Base-by-base conservation (phyloP, 1,284 basidiomycete species). In the Ganoderma lingzhi region DNA sequence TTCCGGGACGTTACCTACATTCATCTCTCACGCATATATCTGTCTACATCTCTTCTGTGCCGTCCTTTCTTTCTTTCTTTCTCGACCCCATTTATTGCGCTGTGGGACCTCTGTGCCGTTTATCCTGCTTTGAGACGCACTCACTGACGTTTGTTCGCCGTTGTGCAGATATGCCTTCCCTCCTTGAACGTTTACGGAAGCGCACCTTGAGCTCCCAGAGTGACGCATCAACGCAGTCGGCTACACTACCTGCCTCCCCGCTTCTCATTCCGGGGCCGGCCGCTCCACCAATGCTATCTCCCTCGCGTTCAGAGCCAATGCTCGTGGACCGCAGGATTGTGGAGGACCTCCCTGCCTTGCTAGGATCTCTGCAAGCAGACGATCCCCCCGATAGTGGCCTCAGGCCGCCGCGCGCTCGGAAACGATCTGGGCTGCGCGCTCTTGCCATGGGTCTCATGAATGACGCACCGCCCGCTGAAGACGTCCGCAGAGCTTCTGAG, bases 111-210 rank as follows among this genome's bases (percentile, higher is more conserved):
- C 45, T 9, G 3, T 19, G 42, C 14, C 6, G n/a, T 10, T 23
- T n/a, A 3, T 41, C 39, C 6, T 41, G 39, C 12, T 41, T 14
- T 41, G 39, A 41, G 39, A 41, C 39, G 39, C 9, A n/a, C 23
- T 59, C 9, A 59, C 37, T 65, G 17, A 45, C 15, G 17, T 37
- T 9, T 32, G 5, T 56, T 17, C 45, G n/a, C 35, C 17, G 9
- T 60, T 14, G 23, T 12, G 37, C 17, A 44, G 62, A 59, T 9
- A 81, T 85, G 78, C 75, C 77, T 39, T 81, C 82, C 17, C 71
- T 85, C 32, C 70, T 85, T 48, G 75, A 79, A 28, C 82, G 83
- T 42, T 71, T 85, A 28, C 80, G 83, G 15, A 77, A 71, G 58
- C 73, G 79, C 45, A 78, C 74, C 41, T 73, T 76, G 69, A 81